phyloP scores from a whole-genome alignment of 306 rosid genomes.

The Erythrophleum fordii region DNA sequence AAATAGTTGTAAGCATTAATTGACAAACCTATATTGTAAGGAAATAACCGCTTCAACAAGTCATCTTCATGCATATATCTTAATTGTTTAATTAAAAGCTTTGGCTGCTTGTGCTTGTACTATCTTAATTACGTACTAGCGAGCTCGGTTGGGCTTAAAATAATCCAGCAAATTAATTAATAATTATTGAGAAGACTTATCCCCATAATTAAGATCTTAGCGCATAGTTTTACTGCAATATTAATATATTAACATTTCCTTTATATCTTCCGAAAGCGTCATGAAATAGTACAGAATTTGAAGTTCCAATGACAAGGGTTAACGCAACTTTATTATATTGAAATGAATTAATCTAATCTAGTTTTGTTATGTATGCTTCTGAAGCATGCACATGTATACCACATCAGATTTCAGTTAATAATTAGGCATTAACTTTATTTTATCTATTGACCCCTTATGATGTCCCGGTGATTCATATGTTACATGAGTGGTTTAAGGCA shows the following conservation, averaged over 20 bases:
- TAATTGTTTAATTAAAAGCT: background rate
- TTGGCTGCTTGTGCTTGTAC: background rate
- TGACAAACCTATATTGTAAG: background rate
- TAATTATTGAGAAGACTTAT: background rate
- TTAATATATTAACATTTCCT: background rate
- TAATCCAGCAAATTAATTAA: background rate
- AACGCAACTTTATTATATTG: constrained; percentile 16
- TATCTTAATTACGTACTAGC: background rate
- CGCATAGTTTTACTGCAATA: background rate
- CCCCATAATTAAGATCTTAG: background rate
- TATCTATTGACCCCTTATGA: background rate
- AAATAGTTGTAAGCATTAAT: background rate
- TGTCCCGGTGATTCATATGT: background rate
- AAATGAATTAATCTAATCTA: background rate
- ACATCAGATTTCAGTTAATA: background rate
- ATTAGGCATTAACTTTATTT: background rate
- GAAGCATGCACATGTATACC: background rate
- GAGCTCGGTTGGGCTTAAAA: background rate
- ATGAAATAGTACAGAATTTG: constrained; percentile 12
- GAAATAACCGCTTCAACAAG: background rate
- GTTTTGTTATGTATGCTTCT: background rate
- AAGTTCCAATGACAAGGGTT: constrained; percentile 16
- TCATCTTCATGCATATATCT: background rate
- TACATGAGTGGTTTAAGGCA: background rate
- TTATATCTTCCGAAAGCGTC: background rate